Evolutionary conservation across 2,329 filamentous ascomycete species (phyloP), one percentile per base, ranked within the genome.

Genomic region (Neofusicoccum parvum): DNA sequence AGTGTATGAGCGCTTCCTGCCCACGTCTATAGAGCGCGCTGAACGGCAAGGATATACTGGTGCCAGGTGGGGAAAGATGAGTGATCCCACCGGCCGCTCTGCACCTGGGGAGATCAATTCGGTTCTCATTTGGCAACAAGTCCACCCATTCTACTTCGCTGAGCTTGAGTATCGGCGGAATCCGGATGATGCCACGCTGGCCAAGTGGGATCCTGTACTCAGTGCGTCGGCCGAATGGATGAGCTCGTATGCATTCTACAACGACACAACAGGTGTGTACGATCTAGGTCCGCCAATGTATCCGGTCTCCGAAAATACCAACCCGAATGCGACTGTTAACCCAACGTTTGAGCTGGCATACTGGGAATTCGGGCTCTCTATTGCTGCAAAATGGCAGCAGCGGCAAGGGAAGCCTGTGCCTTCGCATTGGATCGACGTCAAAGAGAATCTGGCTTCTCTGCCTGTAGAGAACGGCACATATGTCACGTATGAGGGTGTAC

Each of bases 41-140:
- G 32, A 67, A 14, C 64, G 72, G 4, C 78, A 80, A 68, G 78
- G 78, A 36, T 80, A 80, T 66, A 59, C 72, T 15, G 79, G 78
- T 71, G 83, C 83, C 70, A 59, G 86, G 36, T 80, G 81, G 73
- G 81, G 82, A 2, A 85, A 88, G 70, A 87, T 87, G 85, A 85
- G 81, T 10, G 85, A 87, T 70, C 83, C 85, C 0, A 82, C 80
- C 0, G 84, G 85, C 32, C 78, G 83, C 11, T 84, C 81, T 53
- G 83, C 85, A 1, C 86, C 86, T 0, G 86, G 87, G 2, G 83
- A 86, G 68, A 88, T 88, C 71, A 88, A 88, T 71, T 83, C 81
- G 10, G 75, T 88, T 1, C 76, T 89, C 3, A 84, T 88, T 65
- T 88, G 86, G 86, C 86, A 88, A 69, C 86, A 88, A 69, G 86